Conservation (phyloP, 2,329 filamentous ascomycete genomes). For the Colletotrichum gloeosporioides region DNA sequence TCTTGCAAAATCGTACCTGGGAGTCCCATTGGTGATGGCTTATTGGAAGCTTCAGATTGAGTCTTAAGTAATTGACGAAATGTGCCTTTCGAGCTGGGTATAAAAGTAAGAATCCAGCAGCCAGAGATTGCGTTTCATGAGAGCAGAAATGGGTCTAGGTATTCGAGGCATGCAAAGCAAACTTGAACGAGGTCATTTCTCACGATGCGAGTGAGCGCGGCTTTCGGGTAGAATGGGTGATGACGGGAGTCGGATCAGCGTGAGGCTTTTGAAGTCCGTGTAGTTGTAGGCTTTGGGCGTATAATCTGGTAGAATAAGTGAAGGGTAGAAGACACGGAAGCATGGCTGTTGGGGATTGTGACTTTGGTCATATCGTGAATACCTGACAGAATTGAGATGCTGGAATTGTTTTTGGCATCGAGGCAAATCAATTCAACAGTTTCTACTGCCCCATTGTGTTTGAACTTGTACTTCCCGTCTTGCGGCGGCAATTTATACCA, state of each 20-base stretch:
- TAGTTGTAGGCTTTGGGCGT: not conserved
- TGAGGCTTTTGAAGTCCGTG: not conserved
- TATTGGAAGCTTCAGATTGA: not conserved
- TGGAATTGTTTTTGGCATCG: not conserved
- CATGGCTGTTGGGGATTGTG: not conserved
- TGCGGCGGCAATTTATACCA: not conserved
- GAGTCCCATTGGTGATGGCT: not conserved
- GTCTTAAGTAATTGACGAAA: not conserved
- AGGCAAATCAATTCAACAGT: too few relatives aligned
- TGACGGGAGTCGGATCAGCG: not conserved
- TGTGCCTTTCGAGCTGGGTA: not conserved
- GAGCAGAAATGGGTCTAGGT: not conserved
- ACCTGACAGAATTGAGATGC: too few relatives aligned
- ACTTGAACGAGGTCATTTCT: rapidly evolving
- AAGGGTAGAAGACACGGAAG: rapidly evolving
- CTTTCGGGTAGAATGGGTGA: not conserved
- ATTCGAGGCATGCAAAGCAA: not conserved
- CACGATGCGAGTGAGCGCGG: rapidly evolving
- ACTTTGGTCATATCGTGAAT: too few relatives aligned
- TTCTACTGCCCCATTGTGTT: not conserved
- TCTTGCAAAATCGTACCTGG: rapidly evolving
- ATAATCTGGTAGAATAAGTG: not conserved
- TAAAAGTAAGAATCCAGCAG: rapidly evolving
- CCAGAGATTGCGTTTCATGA: not conserved
- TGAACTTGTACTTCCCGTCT: not conserved